phyloP scores from a whole-genome alignment of 2,329 filamentous ascomycete genomes.

The Fusarium fracticaudum region DNA sequence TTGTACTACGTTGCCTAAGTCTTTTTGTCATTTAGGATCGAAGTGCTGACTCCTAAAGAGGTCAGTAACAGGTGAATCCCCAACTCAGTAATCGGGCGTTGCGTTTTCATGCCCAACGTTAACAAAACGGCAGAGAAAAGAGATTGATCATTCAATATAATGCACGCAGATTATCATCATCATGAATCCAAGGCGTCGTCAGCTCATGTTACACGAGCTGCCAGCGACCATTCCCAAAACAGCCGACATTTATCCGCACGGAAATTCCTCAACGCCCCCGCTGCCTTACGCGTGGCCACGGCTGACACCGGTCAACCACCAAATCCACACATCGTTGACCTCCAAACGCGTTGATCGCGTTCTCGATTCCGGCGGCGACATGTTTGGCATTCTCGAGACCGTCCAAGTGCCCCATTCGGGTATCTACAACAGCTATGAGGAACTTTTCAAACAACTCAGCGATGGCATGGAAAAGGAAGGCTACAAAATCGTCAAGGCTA shows the following conservation, averaged over 20 bases:
- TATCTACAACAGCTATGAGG: conserved; percentile 53
- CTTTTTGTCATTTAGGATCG: too few relatives aligned
- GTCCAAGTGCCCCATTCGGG: conserved; percentile 50
- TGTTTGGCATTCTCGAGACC: conserved; percentile 57
- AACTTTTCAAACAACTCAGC: conserved; percentile 53
- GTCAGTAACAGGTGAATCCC: background rate
- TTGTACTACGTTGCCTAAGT: too few relatives aligned
- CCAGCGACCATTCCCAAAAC: background rate
- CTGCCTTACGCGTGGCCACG: conserved; percentile 32
- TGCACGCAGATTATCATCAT: too few relatives aligned
- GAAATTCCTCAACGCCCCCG: conserved; percentile 38
- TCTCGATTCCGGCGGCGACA: conserved; percentile 42
- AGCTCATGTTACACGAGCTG: background rate
- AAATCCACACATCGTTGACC: conserved; percentile 44
- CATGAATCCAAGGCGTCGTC: background rate
- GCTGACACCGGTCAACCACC: conserved; percentile 43
- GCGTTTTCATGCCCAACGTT: background rate
- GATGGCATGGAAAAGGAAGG: conserved; percentile 55
- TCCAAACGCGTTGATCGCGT: conserved; percentile 42
- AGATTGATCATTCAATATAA: too few relatives aligned
- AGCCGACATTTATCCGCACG: conserved; percentile 39
- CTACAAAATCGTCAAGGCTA: conserved; percentile 58
- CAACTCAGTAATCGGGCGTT: too few relatives aligned
- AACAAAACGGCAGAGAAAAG: too few relatives aligned
- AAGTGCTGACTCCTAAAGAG: too few relatives aligned